phyloP scores from a whole-genome alignment of 768 basidiomycete species.

The Suillus fuscotomentosus region DNA sequence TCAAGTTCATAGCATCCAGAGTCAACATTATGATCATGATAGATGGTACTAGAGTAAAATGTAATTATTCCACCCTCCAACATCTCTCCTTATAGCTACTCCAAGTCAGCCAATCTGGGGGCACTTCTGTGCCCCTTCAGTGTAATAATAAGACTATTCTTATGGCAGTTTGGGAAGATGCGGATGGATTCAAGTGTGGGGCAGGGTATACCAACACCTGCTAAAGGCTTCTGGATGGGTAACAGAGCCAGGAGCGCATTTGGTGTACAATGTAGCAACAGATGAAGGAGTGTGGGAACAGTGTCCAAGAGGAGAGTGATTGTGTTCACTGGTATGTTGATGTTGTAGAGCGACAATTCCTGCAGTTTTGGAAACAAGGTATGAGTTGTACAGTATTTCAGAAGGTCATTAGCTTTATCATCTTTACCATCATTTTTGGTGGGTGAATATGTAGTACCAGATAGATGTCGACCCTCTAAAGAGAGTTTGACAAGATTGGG shows the following conservation, averaged over 20 bases:
- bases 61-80: too few relatives aligned
- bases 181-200: too few relatives aligned
- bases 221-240: too few relatives aligned
- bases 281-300: slow-evolving; percentile 15
- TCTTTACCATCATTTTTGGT: slow-evolving; percentile 30
- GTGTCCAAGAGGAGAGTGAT: slow-evolving; percentile 16
- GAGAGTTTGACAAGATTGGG: slow-evolving; percentile 36
- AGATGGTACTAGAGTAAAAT: too few relatives aligned
- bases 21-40: too few relatives aligned
- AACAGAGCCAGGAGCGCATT: slow-evolving; percentile 12
- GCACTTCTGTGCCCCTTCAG: too few relatives aligned
- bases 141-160: too few relatives aligned
- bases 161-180: too few relatives aligned
- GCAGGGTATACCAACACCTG: too few relatives aligned
- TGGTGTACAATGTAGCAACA: slow-evolving; percentile 19
- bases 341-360: slow-evolving; percentile 33
- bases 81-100: too few relatives aligned
- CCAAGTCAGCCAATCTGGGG: too few relatives aligned
- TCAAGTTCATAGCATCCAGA: too few relatives aligned
- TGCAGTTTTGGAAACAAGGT: slow-evolving; percentile 35
- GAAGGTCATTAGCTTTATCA: slow-evolving; percentile 36
- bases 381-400: slow-evolving; percentile 27
- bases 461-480: slow-evolving; percentile 41
- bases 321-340: slow-evolving; percentile 23
- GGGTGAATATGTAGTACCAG: slow-evolving; percentile 30